These are phyloP conservation scores for Aquilaria malaccensis DNA, from an alignment of 345 rosid genomes.

Conservation along the genomic window DNA sequence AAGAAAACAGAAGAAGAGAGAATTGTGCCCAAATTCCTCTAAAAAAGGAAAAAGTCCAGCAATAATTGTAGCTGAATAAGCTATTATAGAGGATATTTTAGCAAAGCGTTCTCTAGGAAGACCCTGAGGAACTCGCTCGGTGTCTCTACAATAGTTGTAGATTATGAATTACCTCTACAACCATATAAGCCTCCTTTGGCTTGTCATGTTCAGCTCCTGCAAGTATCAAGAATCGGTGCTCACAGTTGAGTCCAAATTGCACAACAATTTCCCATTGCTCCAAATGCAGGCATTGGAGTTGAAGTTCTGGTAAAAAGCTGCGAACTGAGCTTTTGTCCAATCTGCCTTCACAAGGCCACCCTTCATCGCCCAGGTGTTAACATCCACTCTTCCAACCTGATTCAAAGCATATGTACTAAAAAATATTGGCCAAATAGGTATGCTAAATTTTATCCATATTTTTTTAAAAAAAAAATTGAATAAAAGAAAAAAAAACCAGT, in stretches of 20 bases:
- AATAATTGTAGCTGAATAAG: too few species aligned
- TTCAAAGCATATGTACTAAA: too few species aligned
- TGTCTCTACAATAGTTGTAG: slow-evolving; percentile 25
- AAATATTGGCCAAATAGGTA: too few species aligned
- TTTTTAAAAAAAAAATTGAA: too few species aligned
- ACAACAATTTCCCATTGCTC: slow-evolving; percentile 18
- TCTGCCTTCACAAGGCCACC: slow-evolving; percentile 32
- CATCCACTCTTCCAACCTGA: slow-evolving; percentile 10
- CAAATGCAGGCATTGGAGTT: slow-evolving; percentile 27
- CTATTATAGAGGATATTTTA: too few species aligned
- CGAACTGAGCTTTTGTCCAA: slow-evolving; percentile 36
- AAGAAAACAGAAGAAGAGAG: too few species aligned
- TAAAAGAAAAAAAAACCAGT: too few species aligned
- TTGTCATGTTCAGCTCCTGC: too few species aligned
- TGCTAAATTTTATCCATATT: too few species aligned
- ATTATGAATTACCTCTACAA: slow-evolving; percentile 16
- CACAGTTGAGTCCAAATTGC: slow-evolving; percentile 11
- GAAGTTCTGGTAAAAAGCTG: slow-evolving; percentile 33
- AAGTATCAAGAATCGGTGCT: slow-evolving; percentile 3
- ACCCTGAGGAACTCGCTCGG: slow-evolving; percentile 25
- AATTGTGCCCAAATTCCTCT: too few species aligned
- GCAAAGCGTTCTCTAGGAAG: slow-evolving; percentile 21
- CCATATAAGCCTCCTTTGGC: too few species aligned
- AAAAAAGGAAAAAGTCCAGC: too few species aligned
- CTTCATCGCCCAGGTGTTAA: slow-evolving; percentile 31